These are phyloP conservation scores for Periconia digitata DNA, from an alignment of 2,329 filamentous ascomycete species.

Conservation along the genomic window DNA sequence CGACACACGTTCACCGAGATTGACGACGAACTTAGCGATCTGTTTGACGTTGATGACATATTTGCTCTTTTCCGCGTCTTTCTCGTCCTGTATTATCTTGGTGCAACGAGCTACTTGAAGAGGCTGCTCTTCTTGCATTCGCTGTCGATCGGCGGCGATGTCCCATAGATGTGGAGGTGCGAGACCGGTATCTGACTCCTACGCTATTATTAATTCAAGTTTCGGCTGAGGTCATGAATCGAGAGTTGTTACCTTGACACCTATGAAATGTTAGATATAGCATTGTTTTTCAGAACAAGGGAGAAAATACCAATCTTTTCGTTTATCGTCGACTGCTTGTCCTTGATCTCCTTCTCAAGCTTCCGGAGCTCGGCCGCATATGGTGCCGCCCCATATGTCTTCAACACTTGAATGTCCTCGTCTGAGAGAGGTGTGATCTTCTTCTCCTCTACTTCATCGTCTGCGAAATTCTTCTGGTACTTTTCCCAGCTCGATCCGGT, in stretches of 20 bases:
- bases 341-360: slow-evolving; percentile 98
- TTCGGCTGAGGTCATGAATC: not conserved
- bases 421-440: slow-evolving; percentile 97
- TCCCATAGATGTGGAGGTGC: slow-evolving; percentile 99
- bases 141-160: slow-evolving; percentile 94
- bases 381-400: slow-evolving; percentile 96
- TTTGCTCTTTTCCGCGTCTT: slow-evolving; percentile 97
- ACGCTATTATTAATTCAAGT: slow-evolving; percentile 13
- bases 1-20: slow-evolving; percentile 93
- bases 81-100: slow-evolving; percentile 97
- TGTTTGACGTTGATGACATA: slow-evolving; percentile 99
- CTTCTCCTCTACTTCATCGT: slow-evolving; percentile 98
- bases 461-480: slow-evolving; percentile 94
- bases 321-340: slow-evolving; percentile 96
- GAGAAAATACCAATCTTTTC: slow-evolving; percentile 79
- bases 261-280: slow-evolving; percentile 24
- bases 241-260: slow-evolving; percentile 64
- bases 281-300: not conserved
- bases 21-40: slow-evolving; percentile 98
- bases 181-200: slow-evolving; percentile 98
- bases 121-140: slow-evolving; percentile 97
- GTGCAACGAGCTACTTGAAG: slow-evolving; percentile 97
- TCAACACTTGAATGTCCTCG: slow-evolving; percentile 99
- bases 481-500: slow-evolving; percentile 97
- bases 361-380: slow-evolving; percentile 94